phyloP scores from a whole-genome alignment of 1,139 yeast species.

The Yamadazyma diospyri region DNA sequence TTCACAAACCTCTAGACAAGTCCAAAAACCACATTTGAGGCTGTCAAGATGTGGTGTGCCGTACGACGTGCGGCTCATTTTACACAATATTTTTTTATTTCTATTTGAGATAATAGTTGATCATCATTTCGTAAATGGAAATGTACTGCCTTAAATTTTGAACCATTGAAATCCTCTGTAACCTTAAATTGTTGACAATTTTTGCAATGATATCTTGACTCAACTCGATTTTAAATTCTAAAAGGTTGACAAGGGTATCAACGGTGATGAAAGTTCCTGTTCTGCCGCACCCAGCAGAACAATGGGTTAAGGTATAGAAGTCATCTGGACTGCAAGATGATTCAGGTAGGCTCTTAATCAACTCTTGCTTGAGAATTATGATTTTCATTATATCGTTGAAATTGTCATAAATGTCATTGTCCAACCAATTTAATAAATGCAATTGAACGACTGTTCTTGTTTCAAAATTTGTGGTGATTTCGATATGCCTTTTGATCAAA shows the following conservation, averaged over 20 bases:
- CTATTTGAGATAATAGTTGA: slow-evolving; percentile 18
- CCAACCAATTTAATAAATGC: slow-evolving; percentile 53
- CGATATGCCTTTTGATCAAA: slow-evolving; percentile 34
- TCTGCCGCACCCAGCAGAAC: slow-evolving; percentile 92
- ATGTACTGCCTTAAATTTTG: slow-evolving; percentile 74
- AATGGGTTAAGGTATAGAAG: slow-evolving; percentile 64
- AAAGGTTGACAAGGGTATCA: slow-evolving; percentile 54
- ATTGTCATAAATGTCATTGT: slow-evolving; percentile 41
- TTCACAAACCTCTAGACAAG: no score
- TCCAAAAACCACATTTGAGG: no score
- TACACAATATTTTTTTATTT: background rate
- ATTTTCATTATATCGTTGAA: slow-evolving; percentile 42
- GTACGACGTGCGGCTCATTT: no score
- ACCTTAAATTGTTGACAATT: slow-evolving; percentile 58
- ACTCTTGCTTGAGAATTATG: slow-evolving; percentile 33
- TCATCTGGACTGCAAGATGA: slow-evolving; percentile 11
- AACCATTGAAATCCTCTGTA: slow-evolving; percentile 79
- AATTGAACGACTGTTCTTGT: slow-evolving; percentile 35
- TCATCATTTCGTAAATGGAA: slow-evolving; percentile 58
- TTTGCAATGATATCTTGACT: slow-evolving; percentile 37
- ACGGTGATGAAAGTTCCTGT: slow-evolving; percentile 83
- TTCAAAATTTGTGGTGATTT: slow-evolving; percentile 22
- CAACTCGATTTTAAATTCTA: slow-evolving; percentile 10
- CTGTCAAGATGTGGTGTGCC: no score
- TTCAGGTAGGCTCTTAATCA: slow-evolving; percentile 16